These are phyloP conservation scores for Salvia splendens DNA, from an alignment of 257 asterid species.

Conservation along the genomic window DNA sequence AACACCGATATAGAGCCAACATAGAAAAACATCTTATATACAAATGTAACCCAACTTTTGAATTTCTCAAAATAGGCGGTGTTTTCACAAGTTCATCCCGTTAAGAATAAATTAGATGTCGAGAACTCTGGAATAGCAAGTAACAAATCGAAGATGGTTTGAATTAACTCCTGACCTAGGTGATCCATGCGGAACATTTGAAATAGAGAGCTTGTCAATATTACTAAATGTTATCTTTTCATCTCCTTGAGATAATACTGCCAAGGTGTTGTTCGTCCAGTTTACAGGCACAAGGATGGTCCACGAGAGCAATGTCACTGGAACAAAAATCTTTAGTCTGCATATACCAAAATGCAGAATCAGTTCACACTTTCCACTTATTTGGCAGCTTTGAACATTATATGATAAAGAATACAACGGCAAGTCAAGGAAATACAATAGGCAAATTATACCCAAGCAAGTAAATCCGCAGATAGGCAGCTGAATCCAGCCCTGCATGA, in stretches of 20 bases:
- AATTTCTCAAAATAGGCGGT: no score
- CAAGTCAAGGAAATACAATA: conserved; percentile 18
- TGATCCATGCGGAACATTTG: conserved; percentile 80
- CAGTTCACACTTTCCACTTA: not conserved
- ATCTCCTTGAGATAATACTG: conserved; percentile 35
- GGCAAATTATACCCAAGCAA: conserved; percentile 67
- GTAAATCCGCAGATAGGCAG: conserved; percentile 85
- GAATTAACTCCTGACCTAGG: conserved; percentile 53
- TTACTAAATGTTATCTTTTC: conserved; percentile 50
- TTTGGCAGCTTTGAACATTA: not conserved
- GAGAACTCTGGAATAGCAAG: not conserved
- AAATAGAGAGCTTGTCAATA: conserved; percentile 88
- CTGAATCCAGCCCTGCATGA: conserved; percentile 96
- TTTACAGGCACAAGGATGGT: conserved; percentile 89
- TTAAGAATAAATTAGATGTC: not conserved
- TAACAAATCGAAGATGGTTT: not conserved
- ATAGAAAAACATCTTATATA: not conserved
- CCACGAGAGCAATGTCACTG: conserved; percentile 74
- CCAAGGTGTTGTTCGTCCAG: conserved; percentile 88
- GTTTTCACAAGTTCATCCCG: not conserved
- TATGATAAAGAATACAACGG: conserved; percentile 6
- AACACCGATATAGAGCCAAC: not conserved
- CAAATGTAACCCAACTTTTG: not conserved
- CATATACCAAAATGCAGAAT: conserved; percentile 29
- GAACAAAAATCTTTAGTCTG: conserved; percentile 93